Evolutionary conservation across 805 yeast genomes (phyloP).

Genomic region (Barnettozyma populi): DNA sequence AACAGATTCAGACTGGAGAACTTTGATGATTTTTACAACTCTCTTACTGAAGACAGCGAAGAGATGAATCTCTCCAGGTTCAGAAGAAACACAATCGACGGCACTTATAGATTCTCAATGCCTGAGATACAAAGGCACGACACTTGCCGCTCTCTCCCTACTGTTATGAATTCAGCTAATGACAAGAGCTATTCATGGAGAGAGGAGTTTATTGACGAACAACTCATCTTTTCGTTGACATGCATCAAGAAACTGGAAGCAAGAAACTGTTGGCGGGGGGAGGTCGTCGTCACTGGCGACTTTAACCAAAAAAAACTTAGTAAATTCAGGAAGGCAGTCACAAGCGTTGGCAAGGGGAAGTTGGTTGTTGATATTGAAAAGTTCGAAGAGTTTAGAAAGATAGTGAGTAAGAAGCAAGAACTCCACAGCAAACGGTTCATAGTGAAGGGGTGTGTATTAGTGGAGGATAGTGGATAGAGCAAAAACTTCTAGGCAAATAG

Average conservation of each 20-base stretch:
- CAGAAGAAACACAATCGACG: slow-evolving; percentile 7
- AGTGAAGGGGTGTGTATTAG: neutral
- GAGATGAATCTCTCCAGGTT: neutral
- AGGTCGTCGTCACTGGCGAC: slow-evolving; percentile 2
- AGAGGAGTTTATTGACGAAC: slow-evolving; percentile 6
- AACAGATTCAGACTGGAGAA: slow-evolving; percentile 8
- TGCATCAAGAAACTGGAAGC: slow-evolving; percentile 8
- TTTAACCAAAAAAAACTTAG: neutral
- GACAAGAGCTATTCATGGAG: neutral
- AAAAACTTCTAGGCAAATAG: neutral
- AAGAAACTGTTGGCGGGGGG: slow-evolving; percentile 5
- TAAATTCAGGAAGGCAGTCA: neutral
- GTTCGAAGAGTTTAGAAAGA: slow-evolving; percentile 2
- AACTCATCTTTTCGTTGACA: slow-evolving; percentile 7
- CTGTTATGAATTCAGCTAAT: neutral
- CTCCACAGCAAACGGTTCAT: slow-evolving; percentile 1
- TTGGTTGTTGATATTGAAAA: slow-evolving; percentile 1
- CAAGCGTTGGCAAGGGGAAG: neutral
- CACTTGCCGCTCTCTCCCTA: neutral
- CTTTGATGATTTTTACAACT: slow-evolving; percentile 1
- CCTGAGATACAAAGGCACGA: neutral
- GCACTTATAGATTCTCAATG: neutral
- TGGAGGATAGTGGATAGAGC: neutral
- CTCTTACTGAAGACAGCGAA: neutral
- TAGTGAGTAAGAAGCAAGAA: neutral